A percentile compares a stretch with the other conserved stretches of the same genome.
Evolutionary conservation across 805 yeast species (phyloP).

Genomic region (Wickerhamiella musiphila): DNA sequence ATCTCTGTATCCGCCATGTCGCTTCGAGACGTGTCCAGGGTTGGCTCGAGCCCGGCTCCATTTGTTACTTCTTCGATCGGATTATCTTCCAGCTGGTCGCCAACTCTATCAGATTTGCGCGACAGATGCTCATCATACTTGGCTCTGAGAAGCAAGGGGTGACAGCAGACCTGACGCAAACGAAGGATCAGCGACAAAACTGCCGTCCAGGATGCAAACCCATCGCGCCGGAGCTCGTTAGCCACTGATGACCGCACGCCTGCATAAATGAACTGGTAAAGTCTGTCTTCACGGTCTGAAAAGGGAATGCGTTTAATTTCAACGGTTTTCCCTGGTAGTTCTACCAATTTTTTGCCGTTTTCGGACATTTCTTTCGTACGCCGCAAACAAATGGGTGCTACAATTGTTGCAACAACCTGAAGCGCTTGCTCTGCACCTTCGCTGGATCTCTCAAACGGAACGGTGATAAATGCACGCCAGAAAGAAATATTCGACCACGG

Average conservation of each 20-base stretch:
- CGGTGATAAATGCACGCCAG: constrained; percentile 75
- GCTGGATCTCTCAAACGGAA: constrained; percentile 66
- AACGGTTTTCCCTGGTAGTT: constrained; percentile 60
- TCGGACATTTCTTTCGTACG: constrained; percentile 77
- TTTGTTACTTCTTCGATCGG: constrained; percentile 5
- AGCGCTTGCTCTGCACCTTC: constrained; percentile 48
- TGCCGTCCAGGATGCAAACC: constrained; percentile 59
- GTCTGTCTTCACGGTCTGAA: constrained; percentile 41
- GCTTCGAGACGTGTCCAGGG: too few species aligned
- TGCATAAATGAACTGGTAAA: constrained; percentile 53
- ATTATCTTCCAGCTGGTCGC: too few species aligned
- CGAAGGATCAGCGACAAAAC: constrained; percentile 71
- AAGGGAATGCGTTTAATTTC: constrained; percentile 49
- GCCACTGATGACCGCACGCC: constrained; percentile 36
- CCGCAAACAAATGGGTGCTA: constrained; percentile 68
- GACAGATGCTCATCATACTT: constrained; percentile 7
- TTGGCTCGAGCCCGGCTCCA: too few species aligned
- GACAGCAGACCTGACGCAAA: constrained; percentile 79
- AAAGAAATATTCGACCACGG: constrained; percentile 79
- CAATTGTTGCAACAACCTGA: constrained; percentile 65
- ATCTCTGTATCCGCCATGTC: constrained; percentile 9
- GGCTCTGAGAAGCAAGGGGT: constrained; percentile 41
- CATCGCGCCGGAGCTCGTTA: constrained; percentile 26
- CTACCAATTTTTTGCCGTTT: constrained; percentile 59
- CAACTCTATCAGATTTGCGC: background rate